Conservation (phyloP, 495 filamentous ascomycete genomes). For the Neurospora sp. region DNA sequence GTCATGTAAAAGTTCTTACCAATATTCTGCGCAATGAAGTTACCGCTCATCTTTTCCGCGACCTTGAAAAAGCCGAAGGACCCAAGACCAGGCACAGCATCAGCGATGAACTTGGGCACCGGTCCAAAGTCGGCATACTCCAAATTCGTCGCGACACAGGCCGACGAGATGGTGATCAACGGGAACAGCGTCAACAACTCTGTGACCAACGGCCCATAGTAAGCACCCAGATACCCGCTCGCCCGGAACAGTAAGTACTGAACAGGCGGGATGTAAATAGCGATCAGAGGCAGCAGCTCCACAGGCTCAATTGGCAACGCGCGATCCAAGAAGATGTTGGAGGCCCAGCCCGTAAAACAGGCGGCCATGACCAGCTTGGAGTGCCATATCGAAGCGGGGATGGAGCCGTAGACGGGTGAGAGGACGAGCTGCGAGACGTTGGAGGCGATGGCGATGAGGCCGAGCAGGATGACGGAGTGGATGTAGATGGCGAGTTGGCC, state of each 20-base stretch:
- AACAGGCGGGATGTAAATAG: conserved; percentile 60
- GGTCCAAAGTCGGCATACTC: conserved; percentile 48
- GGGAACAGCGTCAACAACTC: conserved; percentile 64
- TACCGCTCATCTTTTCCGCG: conserved; percentile 42
- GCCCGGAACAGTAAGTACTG: conserved; percentile 58
- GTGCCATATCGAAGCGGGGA: conserved; percentile 65
- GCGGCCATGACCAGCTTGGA: conserved; percentile 50
- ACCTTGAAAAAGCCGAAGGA: conserved; percentile 55
- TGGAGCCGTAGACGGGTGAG: conserved; percentile 77
- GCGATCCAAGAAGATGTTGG: conserved; percentile 39
- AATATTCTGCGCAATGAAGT: conserved; percentile 43
- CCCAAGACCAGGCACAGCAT: conserved; percentile 49
- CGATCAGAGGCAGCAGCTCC: conserved; percentile 68
- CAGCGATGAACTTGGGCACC: conserved; percentile 43
- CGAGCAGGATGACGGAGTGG: conserved; percentile 38
- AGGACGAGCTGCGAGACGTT: conserved; percentile 64
- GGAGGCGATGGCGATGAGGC: conserved; percentile 62
- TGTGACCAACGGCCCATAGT: conserved; percentile 63
- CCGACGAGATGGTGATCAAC: conserved; percentile 55
- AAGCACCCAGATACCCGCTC: conserved; percentile 54
- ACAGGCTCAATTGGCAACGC: conserved; percentile 41
- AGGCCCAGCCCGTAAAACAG: conserved; percentile 52
- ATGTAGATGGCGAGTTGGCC: conserved; percentile 32
- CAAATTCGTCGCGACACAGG: conserved; percentile 51
- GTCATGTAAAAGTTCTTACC: conserved; percentile 55